Conservation (phyloP, 1,284 basidiomycete species). For the Heterobasidion annosum region DNA sequence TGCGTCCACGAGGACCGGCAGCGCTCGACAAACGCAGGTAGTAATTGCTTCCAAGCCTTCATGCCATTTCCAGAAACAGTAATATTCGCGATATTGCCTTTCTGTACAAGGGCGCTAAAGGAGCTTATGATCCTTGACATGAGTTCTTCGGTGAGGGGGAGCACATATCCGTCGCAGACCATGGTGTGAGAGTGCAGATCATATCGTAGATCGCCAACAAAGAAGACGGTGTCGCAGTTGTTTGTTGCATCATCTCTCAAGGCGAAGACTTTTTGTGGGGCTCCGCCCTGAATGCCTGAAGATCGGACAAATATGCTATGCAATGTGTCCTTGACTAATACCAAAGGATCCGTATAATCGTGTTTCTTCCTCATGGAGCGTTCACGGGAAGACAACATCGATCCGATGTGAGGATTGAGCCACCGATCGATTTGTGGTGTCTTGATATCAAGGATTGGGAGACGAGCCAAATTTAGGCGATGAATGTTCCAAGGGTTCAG, state of each 20-base stretch:
- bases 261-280: neutral
- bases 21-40: slow-evolving; percentile 39
- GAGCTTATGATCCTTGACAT: neutral
- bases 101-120: neutral
- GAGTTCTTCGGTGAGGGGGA: slow-evolving; percentile 20
- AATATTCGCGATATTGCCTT: neutral
- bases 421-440: neutral
- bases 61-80: neutral
- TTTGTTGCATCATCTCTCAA: neutral
- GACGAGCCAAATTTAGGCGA: slow-evolving; percentile 26
- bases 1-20: slow-evolving; percentile 42
- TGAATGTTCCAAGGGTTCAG: slow-evolving; percentile 31
- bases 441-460: slow-evolving; percentile 19
- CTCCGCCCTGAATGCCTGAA: slow-evolving; percentile 13
- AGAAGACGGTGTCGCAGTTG: slow-evolving; percentile 24
- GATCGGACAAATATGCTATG: slow-evolving; percentile 20
- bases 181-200: slow-evolving; percentile 36
- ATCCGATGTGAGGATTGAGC: slow-evolving; percentile 18
- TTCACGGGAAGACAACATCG: slow-evolving; percentile 23
- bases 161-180: slow-evolving; percentile 32
- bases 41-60: slow-evolving; percentile 34
- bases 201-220: slow-evolving; percentile 30
- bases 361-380: slow-evolving; percentile 13
- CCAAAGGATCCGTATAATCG: slow-evolving; percentile 12
- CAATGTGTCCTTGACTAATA: slow-evolving; percentile 23